A percentile compares a stretch with the other conserved stretches of the same genome.
Conservation (phyloP, 2,329 filamentous ascomycete genomes). For the Magnaporthales sp. region DNA sequence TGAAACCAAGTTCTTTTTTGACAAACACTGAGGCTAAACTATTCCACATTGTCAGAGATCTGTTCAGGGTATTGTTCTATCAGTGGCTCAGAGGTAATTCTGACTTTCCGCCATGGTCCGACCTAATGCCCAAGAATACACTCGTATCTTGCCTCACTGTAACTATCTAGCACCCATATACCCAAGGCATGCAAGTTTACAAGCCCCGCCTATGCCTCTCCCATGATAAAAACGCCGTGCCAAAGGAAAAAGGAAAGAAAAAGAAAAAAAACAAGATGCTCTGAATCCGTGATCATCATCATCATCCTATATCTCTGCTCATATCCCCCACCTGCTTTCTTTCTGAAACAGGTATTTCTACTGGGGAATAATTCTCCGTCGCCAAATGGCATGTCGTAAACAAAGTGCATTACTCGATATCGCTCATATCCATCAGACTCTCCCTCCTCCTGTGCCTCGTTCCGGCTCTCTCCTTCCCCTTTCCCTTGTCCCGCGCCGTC, state of each 20-base stretch:
- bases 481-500: constrained; percentile 31
- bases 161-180: neutral
- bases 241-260: neutral
- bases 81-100: too few relatives aligned
- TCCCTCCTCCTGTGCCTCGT: constrained; percentile 21
- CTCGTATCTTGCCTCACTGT: neutral
- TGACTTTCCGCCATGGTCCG: too few relatives aligned
- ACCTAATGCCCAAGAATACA: neutral
- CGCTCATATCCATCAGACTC: constrained; percentile 7
- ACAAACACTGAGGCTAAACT: too few relatives aligned
- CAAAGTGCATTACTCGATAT: constrained; percentile 1
- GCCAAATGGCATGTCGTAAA: neutral
- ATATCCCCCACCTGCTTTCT: neutral
- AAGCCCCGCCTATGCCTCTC: neutral
- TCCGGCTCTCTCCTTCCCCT: constrained; percentile 31
- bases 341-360: neutral
- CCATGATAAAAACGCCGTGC: neutral
- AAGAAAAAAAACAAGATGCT: neutral
- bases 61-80: too few relatives aligned
- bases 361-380: neutral
- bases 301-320: neutral
- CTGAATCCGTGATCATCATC: neutral
- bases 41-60: too few relatives aligned
- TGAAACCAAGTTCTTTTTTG: too few relatives aligned
- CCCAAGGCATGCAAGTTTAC: neutral